Conservation (phyloP, 2,329 filamentous ascomycete species). For the Pezicula neosporulosa region DNA sequence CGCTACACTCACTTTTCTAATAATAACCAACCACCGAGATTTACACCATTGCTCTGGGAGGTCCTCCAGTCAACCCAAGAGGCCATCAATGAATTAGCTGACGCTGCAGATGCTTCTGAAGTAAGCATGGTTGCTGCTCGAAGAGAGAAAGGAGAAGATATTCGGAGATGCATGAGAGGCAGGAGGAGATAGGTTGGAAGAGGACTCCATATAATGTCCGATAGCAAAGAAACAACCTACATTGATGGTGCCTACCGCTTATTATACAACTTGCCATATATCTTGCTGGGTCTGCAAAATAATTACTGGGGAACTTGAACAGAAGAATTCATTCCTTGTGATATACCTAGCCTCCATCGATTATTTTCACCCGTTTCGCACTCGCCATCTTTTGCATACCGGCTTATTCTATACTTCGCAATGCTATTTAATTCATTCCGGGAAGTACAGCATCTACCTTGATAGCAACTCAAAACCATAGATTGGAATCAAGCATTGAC, state of each 20-base stretch:
- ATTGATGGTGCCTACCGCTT: neutral
- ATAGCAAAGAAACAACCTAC: neutral
- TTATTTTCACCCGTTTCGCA: too few relatives aligned
- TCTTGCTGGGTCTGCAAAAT: too few relatives aligned
- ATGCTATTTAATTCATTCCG: too few relatives aligned
- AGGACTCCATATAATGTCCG: neutral
- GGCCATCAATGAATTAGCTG: neutral
- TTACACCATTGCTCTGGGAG: slow-evolving; percentile 16
- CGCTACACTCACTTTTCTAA: slow-evolving; percentile 18
- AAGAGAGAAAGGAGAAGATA: neutral
- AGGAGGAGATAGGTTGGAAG: neutral
- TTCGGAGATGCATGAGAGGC: neutral
- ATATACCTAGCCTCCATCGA: too few relatives aligned
- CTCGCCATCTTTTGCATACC: too few relatives aligned
- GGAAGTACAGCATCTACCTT: too few relatives aligned
- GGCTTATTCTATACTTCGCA: too few relatives aligned
- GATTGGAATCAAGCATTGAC: too few relatives aligned
- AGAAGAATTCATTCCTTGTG: too few relatives aligned
- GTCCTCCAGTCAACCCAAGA: slow-evolving; percentile 9
- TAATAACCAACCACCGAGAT: slow-evolving; percentile 30
- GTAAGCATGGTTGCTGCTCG: neutral
- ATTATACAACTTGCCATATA: neutral
- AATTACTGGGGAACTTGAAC: too few relatives aligned
- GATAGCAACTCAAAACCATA: too few relatives aligned
- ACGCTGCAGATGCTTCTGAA: neutral